Conservation (phyloP, 306 rosid genomes). For the Dryas drummondii region DNA sequence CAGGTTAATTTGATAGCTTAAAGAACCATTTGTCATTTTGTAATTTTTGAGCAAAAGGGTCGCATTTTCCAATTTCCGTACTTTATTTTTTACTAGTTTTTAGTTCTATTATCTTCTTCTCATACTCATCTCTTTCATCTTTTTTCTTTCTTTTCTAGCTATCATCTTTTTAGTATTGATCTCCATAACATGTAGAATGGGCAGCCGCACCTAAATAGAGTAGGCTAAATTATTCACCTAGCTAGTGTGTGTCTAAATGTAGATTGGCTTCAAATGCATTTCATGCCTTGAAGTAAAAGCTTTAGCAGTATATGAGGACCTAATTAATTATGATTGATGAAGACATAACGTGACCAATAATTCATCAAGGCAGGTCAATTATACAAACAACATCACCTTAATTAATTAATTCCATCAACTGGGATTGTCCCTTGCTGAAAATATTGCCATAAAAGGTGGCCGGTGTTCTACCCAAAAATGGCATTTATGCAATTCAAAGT, state of each 20-base stretch:
- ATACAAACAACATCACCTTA: not conserved
- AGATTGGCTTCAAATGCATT: not conserved
- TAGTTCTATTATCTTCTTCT: too few species aligned
- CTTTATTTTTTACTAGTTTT: too few species aligned
- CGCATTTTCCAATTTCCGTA: too few species aligned
- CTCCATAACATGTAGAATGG: too few species aligned
- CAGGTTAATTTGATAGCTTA: too few species aligned
- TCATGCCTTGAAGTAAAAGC: not conserved
- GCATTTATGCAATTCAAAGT: not conserved
- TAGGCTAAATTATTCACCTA: not conserved
- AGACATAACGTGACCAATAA: slow-evolving; percentile 15
- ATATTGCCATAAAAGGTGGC: not conserved
- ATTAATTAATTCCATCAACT: not conserved
- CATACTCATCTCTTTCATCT: too few species aligned
- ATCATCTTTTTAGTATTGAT: too few species aligned
- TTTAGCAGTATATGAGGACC: not conserved
- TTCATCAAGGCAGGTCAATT: not conserved
- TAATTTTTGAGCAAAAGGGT: too few species aligned
- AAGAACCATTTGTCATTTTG: too few species aligned
- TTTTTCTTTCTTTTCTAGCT: too few species aligned
- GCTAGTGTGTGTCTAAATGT: not conserved
- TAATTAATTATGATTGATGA: slow-evolving; percentile 8
- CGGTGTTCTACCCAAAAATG: not conserved
- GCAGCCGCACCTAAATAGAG: not conserved
- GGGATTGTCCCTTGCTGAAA: not conserved